Conservation (phyloP, 352 stramenopile genomes). For the Phytophthora citricola region DNA sequence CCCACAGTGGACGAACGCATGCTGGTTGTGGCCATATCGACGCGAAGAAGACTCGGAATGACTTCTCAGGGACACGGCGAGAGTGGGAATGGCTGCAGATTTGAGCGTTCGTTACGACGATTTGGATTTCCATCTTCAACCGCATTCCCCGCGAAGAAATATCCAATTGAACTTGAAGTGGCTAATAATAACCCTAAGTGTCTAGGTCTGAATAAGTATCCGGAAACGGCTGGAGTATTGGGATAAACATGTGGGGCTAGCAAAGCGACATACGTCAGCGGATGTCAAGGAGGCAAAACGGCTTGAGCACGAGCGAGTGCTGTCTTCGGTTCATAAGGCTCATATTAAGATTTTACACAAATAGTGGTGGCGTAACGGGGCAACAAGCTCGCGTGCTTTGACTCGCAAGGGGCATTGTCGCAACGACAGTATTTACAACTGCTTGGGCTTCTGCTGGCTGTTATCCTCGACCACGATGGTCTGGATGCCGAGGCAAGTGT, state of each 20-base stretch:
- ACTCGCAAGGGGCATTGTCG: not conserved
- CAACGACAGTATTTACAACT: constrained; percentile 29
- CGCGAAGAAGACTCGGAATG: not conserved
- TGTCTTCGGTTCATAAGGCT: constrained; percentile 6
- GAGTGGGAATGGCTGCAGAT: constrained; percentile 1
- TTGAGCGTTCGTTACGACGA: constrained; percentile 6
- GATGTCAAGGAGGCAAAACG: constrained; percentile 4
- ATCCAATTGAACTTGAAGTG: constrained; percentile 4
- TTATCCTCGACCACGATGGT: constrained; percentile 62
- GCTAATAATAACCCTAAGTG: not conserved
- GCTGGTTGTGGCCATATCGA: constrained; percentile 7
- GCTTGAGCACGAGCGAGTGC: not conserved
- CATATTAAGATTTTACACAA: constrained; percentile 16
- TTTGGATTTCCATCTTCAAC: constrained; percentile 14
- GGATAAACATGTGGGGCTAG: constrained; percentile 6
- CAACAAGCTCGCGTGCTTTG: constrained; percentile 1
- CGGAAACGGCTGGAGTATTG: not conserved
- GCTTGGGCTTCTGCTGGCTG: constrained; percentile 33
- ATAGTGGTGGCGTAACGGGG: constrained; percentile 2
- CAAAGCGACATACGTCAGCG: not conserved
- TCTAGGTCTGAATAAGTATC: constrained; percentile 10
- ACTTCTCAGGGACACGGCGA: not conserved
- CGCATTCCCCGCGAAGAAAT: constrained; percentile 1
- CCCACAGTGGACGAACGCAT: constrained; percentile 29
- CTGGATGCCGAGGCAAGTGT: constrained; percentile 60